These are phyloP conservation scores for Parasarocladium wereldwijsianum DNA, from an alignment of 2,329 filamentous ascomycete species.

Conservation along the genomic window DNA sequence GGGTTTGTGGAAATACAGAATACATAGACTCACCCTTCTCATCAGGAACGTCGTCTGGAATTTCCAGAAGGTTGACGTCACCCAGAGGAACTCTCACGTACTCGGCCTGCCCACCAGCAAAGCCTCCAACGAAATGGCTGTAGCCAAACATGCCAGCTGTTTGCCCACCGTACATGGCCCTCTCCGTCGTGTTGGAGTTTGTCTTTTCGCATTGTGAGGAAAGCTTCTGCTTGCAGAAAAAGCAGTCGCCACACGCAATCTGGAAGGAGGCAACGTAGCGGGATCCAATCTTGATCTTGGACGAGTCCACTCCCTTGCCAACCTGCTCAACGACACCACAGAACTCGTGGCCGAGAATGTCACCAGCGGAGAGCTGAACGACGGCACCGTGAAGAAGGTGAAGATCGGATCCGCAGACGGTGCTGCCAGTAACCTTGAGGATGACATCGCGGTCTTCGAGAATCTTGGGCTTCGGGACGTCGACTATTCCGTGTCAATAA, in stretches of 20 bases:
- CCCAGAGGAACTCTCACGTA: conserved; percentile 71
- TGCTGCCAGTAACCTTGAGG: conserved; percentile 56
- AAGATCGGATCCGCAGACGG: conserved; percentile 43
- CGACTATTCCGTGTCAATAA: conserved; percentile 21
- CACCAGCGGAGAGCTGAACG: conserved; percentile 44
- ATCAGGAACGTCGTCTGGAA: conserved; percentile 68
- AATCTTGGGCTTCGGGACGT: conserved; percentile 56
- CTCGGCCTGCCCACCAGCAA: conserved; percentile 77
- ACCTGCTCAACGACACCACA: conserved; percentile 40
- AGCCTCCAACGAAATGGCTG: conserved; percentile 70
- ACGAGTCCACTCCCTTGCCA: conserved; percentile 31
- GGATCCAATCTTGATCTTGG: conserved; percentile 32
- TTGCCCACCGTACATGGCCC: conserved; percentile 64
- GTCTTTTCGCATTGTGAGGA: conserved; percentile 71
- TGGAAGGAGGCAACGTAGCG: conserved; percentile 78
- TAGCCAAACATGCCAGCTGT: conserved; percentile 65
- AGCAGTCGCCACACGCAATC: conserved; percentile 61
- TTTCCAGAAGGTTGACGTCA: conserved; percentile 65
- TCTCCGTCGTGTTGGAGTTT: conserved; percentile 55
- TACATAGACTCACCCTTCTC: conserved; percentile 45
- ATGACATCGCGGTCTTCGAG: conserved; percentile 66
- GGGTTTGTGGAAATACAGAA: conserved; percentile 5
- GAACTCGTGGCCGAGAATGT: conserved; percentile 53
- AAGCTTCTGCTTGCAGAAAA: conserved; percentile 64
- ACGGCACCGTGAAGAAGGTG: conserved; percentile 42